Base-by-base conservation (phyloP, 257 asterid species). In the Ballota nigra region DNA sequence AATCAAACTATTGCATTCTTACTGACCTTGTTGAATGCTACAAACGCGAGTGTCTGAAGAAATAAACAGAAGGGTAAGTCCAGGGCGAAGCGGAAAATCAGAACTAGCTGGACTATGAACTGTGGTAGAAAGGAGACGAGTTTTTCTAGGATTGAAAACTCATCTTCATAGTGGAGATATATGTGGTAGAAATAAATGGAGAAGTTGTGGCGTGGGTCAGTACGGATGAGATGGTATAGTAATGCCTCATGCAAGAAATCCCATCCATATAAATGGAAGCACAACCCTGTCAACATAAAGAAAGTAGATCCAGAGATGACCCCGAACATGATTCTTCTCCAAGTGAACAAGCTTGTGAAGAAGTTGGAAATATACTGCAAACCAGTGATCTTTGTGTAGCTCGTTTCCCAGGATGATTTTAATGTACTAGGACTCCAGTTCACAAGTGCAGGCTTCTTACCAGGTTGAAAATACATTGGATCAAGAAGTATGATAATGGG, bases 201-300 rank as follows among this genome's bases (percentile, higher is more conserved):
- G 69, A 94, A 94, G 74, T 94, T 91, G 84, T 94, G 97, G 34
- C 98, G 92, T 36, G 97, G 97, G 78, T 94, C 98, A 31, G 96
- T 88, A 47, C 99, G 96, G 8, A 93, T 91, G 60, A 94, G 96
- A 71, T 94, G 98, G 82, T 91, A 94, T 13, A 94, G 83, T 72
- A 94, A 76, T 0, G 98, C 96, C 86, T 94, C 97, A 18, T 91
- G 78, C 87, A 94, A 81, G 89, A 93, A 94, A 43, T 91, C 92
- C 98, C 97, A 94, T 69, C 93, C 93, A 45, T 94, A 94, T 11
- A 89, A 63, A 72, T 75, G 77, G 80, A 85, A 94, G 69, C 83
- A 88, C 70, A 85, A 47, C 23, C 94, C 96, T 0, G 95, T 94
- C 47, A 87, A 82, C 77, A 81, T 38, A 78, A 92, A 76, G 88